These are phyloP conservation scores for Heliosperma pusillum DNA, from an alignment of 148 eudicot genomes.

Conservation along the genomic window DNA sequence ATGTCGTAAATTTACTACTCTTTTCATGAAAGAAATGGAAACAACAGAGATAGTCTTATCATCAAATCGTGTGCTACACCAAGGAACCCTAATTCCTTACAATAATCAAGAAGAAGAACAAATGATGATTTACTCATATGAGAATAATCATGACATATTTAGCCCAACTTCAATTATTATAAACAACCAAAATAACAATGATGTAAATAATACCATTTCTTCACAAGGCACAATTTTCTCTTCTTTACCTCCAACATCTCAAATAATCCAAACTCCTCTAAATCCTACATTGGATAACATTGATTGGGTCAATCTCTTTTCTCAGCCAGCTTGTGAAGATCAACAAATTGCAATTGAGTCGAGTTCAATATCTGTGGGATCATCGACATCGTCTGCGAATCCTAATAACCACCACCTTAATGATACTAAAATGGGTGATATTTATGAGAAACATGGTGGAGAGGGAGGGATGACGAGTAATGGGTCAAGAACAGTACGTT, in stretches of 20 bases:
- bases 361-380: constrained; percentile 10
- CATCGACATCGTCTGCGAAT: constrained; percentile 20
- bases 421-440: background rate
- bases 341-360: constrained; percentile 5
- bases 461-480: constrained; percentile 4
- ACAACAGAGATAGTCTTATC: constrained; percentile 3
- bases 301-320: constrained; percentile 59
- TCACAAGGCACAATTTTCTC: constrained; percentile 18
- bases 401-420: background rate
- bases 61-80: constrained; percentile 11
- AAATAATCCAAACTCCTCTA: constrained; percentile 15
- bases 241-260: constrained; percentile 10
- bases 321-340: constrained; percentile 10
- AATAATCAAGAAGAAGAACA: constrained; percentile 9
- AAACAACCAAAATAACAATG: background rate
- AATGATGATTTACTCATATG: constrained; percentile 8
- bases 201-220: background rate
- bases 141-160: background rate
- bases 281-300: constrained; percentile 36
- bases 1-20: too few species aligned
- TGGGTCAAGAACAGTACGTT: background rate
- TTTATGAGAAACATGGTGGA: background rate
- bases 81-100: constrained; percentile 25
- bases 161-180: constrained; percentile 12
- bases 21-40: constrained; percentile 5